Evolutionary conservation across 305 asterid species (phyloP).

Genomic region (Solanum chacoense): DNA sequence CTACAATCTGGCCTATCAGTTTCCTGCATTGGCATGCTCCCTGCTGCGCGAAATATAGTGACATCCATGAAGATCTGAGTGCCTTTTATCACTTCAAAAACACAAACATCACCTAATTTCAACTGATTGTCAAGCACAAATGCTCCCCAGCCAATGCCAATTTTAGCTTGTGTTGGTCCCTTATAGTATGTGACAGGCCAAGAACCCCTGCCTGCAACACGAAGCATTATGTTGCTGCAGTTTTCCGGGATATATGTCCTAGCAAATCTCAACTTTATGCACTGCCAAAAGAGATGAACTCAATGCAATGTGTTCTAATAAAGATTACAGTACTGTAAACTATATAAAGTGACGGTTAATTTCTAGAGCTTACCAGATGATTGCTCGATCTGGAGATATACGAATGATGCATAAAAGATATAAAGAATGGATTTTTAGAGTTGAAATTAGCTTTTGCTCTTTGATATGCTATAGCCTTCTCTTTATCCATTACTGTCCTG

Average conservation of each 20-base stretch:
- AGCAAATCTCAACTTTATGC: not conserved
- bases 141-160: not conserved
- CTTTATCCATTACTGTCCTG: not conserved
- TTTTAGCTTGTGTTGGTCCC: not conserved
- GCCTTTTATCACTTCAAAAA: not conserved
- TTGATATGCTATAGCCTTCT: not conserved
- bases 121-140: not conserved
- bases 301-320: not conserved
- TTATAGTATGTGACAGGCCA: not conserved
- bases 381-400: not conserved
- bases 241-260: not conserved
- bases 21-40: not conserved
- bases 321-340: not conserved
- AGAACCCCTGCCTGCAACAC: not conserved
- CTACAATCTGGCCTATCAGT: not conserved
- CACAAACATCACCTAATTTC: not conserved
- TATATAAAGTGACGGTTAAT: not conserved
- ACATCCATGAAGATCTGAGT: not conserved
- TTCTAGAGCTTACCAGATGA: not conserved
- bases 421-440: not conserved
- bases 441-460: not conserved
- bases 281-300: not conserved
- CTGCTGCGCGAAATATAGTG: not conserved
- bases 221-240: not conserved
- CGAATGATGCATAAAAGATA: not conserved